Conservation (phyloP, 495 filamentous ascomycete genomes). For the Hypoxylon perforatum region DNA sequence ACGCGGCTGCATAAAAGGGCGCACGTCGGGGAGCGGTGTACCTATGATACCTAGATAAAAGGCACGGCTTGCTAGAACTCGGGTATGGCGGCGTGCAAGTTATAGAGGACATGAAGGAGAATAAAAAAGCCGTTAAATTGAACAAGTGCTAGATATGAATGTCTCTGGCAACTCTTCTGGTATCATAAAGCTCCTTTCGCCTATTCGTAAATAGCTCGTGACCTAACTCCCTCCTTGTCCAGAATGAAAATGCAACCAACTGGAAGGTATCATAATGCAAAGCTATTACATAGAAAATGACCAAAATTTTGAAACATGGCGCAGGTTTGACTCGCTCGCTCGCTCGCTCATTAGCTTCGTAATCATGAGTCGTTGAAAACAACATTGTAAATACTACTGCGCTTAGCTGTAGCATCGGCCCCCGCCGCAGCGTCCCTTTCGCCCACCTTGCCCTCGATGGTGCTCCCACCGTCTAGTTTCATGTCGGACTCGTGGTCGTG, state of each 20-base stretch:
- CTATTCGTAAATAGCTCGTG: no score
- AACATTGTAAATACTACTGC: conserved; percentile 46
- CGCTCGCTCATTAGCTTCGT: no score
- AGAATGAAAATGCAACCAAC: no score
- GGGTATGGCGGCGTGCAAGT: conserved; percentile 12
- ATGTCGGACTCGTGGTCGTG: not conserved
- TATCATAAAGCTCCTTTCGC: not conserved
- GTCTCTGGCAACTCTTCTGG: conserved; percentile 14
- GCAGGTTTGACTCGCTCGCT: no score
- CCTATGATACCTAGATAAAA: conserved; percentile 35
- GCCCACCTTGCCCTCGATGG: not conserved
- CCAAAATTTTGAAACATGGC: no score
- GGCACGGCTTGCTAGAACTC: conserved; percentile 18
- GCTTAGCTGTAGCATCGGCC: conserved; percentile 25
- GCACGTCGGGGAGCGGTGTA: conserved; percentile 12
- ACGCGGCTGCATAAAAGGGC: conserved; percentile 9
- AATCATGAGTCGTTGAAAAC: conserved; percentile 24
- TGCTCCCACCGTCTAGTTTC: not conserved
- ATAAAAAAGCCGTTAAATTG: conserved; percentile 22
- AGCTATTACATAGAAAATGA: no score
- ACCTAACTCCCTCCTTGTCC: no score
- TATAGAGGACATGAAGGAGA: conserved; percentile 30
- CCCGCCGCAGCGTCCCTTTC: conserved; percentile 16
- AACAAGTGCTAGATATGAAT: conserved; percentile 11
- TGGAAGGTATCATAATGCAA: no score